phyloP scores from a whole-genome alignment of 2,329 filamentous ascomycete species.

The Fusarium burgessii region DNA sequence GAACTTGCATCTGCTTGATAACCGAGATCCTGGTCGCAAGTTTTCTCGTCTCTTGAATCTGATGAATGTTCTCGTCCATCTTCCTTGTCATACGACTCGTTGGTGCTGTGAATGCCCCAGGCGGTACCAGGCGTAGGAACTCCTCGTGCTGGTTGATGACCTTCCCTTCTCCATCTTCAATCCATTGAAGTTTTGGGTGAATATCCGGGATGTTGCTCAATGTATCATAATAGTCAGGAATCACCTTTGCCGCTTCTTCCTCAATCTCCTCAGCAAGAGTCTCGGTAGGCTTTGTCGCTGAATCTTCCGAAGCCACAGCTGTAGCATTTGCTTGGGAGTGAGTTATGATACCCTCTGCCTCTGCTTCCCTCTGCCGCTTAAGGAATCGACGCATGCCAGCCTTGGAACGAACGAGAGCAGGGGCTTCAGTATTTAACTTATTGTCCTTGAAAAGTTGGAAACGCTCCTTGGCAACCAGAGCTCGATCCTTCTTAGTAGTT shows the following conservation, averaged over 20 bases:
- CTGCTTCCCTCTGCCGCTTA: slow-evolving; percentile 79
- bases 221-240: slow-evolving; percentile 96
- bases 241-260: slow-evolving; percentile 82
- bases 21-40: slow-evolving; percentile 96
- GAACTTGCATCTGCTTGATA: slow-evolving; percentile 99
- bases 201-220: slow-evolving; percentile 89
- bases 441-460: slow-evolving; percentile 87
- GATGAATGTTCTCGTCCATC: slow-evolving; percentile 90
- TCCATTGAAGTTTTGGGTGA: slow-evolving; percentile 81
- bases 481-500: slow-evolving; percentile 95
- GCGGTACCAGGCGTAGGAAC: slow-evolving; percentile 80
- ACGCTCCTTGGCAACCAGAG: slow-evolving; percentile 85
- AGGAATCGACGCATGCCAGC: slow-evolving; percentile 91
- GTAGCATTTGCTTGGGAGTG: slow-evolving; percentile 54
- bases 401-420: slow-evolving; percentile 85
- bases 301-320: slow-evolving; percentile 59
- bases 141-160: slow-evolving; percentile 90
- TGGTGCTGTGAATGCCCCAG: slow-evolving; percentile 80
- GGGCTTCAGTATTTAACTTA: slow-evolving; percentile 86
- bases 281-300: slow-evolving; percentile 67
- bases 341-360: slow-evolving; percentile 59
- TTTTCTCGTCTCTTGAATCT: slow-evolving; percentile 97
- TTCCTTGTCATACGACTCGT: slow-evolving; percentile 79
- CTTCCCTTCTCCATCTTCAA: slow-evolving; percentile 88
- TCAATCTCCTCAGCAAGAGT: slow-evolving; percentile 96